A percentile compares a stretch with the other conserved stretches of the same genome.
Evolutionary conservation across 2,329 filamentous ascomycete genomes (phyloP).

Genomic region (Aspergillus aculeatinus): DNA sequence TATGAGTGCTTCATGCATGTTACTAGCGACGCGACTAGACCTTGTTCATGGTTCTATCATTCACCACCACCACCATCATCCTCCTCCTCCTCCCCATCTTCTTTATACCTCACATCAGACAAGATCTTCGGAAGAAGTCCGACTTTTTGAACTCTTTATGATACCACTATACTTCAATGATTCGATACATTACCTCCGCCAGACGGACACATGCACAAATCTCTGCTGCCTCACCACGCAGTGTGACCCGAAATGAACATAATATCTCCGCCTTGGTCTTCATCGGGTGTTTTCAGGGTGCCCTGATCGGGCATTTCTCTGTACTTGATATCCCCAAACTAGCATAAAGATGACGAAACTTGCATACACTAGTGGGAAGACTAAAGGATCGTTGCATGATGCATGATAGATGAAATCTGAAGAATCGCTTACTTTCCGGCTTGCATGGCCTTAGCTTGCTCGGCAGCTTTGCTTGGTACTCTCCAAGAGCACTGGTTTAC

Average conservation of each 20-base stretch:
- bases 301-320: not conserved
- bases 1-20: not conserved
- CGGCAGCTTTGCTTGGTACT: too few relatives aligned
- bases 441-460: too few relatives aligned
- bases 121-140: not conserved
- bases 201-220: not conserved
- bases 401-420: too few relatives aligned
- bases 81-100: not conserved
- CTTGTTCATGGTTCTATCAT: not conserved
- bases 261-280: not conserved
- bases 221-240: not conserved
- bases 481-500: too few relatives aligned
- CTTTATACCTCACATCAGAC: not conserved
- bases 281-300: not conserved
- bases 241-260: not conserved
- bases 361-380: not conserved
- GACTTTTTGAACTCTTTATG: not conserved
- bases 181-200: not conserved
- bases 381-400: too few relatives aligned
- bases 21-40: not conserved
- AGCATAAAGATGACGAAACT: not conserved
- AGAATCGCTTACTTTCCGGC: too few relatives aligned
- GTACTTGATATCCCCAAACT: not conserved
- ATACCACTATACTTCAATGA: not conserved
- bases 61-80: not conserved